Percentiles rank a stretch among this genome's conserved stretches.
phyloP scores from a whole-genome alignment of 495 filamentous ascomycete genomes.

The Jackrogersella minutella region DNA sequence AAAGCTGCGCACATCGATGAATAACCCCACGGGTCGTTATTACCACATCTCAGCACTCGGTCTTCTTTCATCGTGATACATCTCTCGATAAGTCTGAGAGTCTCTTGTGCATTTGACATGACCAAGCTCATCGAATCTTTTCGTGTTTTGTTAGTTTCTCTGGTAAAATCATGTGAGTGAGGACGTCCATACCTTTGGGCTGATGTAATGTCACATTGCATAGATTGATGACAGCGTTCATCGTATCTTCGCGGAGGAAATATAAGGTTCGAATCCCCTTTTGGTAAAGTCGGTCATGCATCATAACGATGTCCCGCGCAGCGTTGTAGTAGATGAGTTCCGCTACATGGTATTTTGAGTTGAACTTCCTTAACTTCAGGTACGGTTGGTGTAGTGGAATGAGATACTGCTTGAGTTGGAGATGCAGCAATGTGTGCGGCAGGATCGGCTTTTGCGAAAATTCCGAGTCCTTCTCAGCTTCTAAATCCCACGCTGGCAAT shows the following conservation, averaged over 20 bases:
- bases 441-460: constrained; percentile 40
- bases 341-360: constrained; percentile 40
- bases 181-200: constrained; percentile 46
- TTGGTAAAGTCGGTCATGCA: constrained; percentile 43
- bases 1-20: constrained; percentile 47
- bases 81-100: constrained; percentile 43
- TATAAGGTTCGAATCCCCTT: constrained; percentile 44
- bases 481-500: constrained; percentile 45
- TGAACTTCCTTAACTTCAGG: constrained; percentile 42
- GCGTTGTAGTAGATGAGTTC: constrained; percentile 48
- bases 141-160: constrained; percentile 18
- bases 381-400: constrained; percentile 47
- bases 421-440: constrained; percentile 43
- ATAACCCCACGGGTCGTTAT: constrained; percentile 48
- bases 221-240: constrained; percentile 45
- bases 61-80: constrained; percentile 48
- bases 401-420: constrained; percentile 48
- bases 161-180: neutral
- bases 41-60: constrained; percentile 43
- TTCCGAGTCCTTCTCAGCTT: constrained; percentile 23
- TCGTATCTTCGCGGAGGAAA: constrained; percentile 47
- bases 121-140: constrained; percentile 42
- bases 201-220: constrained; percentile 59
- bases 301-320: constrained; percentile 46
- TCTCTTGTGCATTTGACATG: constrained; percentile 43